A percentile compares a stretch with the other conserved stretches of the same genome.
phyloP scores from a whole-genome alignment of 2,329 filamentous ascomycete species.

The Sporothrix protearum region DNA sequence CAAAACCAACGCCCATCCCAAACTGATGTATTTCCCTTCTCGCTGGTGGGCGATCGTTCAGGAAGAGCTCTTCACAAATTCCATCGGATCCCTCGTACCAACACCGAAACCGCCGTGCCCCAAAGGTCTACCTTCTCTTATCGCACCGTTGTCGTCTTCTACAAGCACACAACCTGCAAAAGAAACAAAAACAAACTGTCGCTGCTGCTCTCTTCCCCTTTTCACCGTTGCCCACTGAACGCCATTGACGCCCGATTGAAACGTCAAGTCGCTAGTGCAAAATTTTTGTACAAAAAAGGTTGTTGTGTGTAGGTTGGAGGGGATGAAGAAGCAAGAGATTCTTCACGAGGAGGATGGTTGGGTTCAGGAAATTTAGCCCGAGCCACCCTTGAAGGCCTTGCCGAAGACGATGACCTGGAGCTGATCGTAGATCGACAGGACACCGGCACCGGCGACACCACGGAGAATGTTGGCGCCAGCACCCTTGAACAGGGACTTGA shows the following conservation, averaged over 20 bases:
- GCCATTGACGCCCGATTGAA: conserved; percentile 32
- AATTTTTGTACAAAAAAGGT: conserved; percentile 26
- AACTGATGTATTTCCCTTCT: conserved; percentile 6
- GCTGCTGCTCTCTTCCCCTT: not conserved
- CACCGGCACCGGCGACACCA: conserved; percentile 99
- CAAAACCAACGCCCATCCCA: conserved; percentile 13
- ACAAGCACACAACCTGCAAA: conserved; percentile 6
- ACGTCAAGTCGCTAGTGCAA: conserved; percentile 38
- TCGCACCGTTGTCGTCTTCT: not conserved
- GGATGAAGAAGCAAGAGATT: not conserved
- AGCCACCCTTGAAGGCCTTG: conserved; percentile 88
- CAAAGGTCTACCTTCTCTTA: conserved; percentile 8
- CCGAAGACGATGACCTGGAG: conserved; percentile 99
- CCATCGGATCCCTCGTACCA: conserved; percentile 6
- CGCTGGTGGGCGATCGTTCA: not conserved
- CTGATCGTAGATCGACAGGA: conserved; percentile 99
- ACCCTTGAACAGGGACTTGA: conserved; percentile 99
- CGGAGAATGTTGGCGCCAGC: conserved; percentile 99
- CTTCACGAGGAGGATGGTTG: conserved; percentile 39
- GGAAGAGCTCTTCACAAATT: not conserved
- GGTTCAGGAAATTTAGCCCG: conserved; percentile 44
- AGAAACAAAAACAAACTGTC: not conserved
- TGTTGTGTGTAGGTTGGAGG: conserved; percentile 26
- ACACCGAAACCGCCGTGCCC: not conserved
- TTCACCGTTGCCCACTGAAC: conserved; percentile 3